These are phyloP conservation scores for Penicillium canescens DNA, from an alignment of 495 filamentous ascomycete genomes.

Conservation along the genomic window DNA sequence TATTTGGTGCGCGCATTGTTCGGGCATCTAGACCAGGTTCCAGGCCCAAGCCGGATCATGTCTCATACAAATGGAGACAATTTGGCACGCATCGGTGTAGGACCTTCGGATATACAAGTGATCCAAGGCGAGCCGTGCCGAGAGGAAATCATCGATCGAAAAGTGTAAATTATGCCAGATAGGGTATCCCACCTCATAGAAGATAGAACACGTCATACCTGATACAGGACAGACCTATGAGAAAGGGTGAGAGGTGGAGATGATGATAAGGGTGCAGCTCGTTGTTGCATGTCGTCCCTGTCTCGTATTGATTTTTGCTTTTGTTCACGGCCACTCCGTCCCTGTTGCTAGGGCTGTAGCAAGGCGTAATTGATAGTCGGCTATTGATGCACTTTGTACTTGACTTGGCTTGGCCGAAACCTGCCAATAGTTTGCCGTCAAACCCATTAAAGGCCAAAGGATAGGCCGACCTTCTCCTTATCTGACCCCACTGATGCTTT, in stretches of 20 bases:
- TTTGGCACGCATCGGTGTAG: slow-evolving; percentile 12
- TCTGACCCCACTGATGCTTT: slow-evolving; percentile 4
- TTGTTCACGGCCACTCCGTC: slow-evolving; percentile 4
- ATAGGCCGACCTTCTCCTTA: slow-evolving; percentile 2
- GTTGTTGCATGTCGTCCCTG: background rate
- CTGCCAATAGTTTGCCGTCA: background rate
- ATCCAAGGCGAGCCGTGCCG: background rate
- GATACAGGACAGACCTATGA: slow-evolving; percentile 7
- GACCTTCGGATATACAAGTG: background rate
- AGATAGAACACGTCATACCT: slow-evolving; percentile 16
- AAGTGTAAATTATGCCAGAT: slow-evolving; percentile 8
- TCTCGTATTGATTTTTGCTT: background rate
- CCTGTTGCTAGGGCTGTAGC: slow-evolving; percentile 1
- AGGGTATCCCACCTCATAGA: background rate
- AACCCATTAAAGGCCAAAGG: background rate
- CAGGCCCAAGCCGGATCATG: slow-evolving; percentile 6
- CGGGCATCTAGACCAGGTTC: slow-evolving; percentile 6
- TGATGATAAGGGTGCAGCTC: slow-evolving; percentile 5
- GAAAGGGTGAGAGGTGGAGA: slow-evolving; percentile 4
- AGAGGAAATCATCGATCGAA: slow-evolving; percentile 11
- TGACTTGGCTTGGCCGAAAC: background rate
- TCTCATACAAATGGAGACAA: slow-evolving; percentile 7
- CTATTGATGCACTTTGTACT: slow-evolving; percentile 3
- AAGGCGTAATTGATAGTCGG: slow-evolving; percentile 1
- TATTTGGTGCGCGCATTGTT: slow-evolving; percentile 2